Percentiles rank a stretch among this genome's conserved stretches.
phyloP scores from a whole-genome alignment of 352 stramenopile species.

The Thalassiosira ordinaria region DNA sequence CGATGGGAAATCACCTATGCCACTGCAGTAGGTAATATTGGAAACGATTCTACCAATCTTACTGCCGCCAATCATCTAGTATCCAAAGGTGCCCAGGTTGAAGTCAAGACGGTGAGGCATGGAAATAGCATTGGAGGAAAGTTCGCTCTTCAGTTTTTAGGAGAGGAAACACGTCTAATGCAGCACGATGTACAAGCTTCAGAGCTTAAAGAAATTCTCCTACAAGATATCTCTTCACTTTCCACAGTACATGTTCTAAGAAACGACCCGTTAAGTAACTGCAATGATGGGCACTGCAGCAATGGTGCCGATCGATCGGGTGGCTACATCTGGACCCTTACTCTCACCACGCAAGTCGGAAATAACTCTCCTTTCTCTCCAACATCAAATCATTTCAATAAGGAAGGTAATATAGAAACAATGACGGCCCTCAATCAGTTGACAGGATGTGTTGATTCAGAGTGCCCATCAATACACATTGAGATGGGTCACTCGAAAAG shows the following conservation, averaged over 20 bases:
- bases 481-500: slow-evolving; percentile 51
- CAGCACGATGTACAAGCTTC: slow-evolving; percentile 84
- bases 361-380: slow-evolving; percentile 88
- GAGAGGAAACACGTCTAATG: slow-evolving; percentile 79
- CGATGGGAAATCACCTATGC: slow-evolving; percentile 92
- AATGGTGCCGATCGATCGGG: slow-evolving; percentile 87
- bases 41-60: slow-evolving; percentile 73
- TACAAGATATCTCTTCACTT: slow-evolving; percentile 68
- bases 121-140: slow-evolving; percentile 90
- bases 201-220: slow-evolving; percentile 79
- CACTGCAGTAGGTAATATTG: slow-evolving; percentile 87
- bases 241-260: slow-evolving; percentile 87
- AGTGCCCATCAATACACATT: slow-evolving; percentile 56
- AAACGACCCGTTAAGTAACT: slow-evolving; percentile 83
- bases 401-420: slow-evolving; percentile 61
- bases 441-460: slow-evolving; percentile 57
- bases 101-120: slow-evolving; percentile 84
- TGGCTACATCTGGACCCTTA: slow-evolving; percentile 91
- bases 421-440: slow-evolving; percentile 58
- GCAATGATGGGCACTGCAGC: slow-evolving; percentile 88
- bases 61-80: slow-evolving; percentile 85
- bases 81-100: slow-evolving; percentile 80
- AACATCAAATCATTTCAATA: slow-evolving; percentile 84
- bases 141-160: slow-evolving; percentile 89
- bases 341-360: slow-evolving; percentile 89